Conservation (phyloP, 805 yeast genomes). For the Ogataea polymorpha region DNA sequence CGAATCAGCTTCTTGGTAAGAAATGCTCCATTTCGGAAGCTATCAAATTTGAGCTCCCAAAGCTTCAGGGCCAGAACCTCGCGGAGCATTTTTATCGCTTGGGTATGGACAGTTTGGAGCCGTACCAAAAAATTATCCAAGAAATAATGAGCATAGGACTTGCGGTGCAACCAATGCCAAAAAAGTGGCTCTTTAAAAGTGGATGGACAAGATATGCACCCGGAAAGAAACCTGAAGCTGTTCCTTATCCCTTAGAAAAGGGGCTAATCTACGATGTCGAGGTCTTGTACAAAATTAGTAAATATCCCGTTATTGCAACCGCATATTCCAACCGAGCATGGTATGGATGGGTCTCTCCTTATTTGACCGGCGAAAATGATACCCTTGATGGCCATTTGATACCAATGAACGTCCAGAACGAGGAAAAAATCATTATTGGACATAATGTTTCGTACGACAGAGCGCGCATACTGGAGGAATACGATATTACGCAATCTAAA, state of each 20-base stretch:
- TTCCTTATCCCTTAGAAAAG: conserved; percentile 67
- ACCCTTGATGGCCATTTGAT: conserved; percentile 58
- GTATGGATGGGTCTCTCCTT: conserved; percentile 96
- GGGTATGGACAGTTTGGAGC: conserved; percentile 57
- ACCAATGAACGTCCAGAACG: conserved; percentile 58
- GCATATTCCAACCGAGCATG: conserved; percentile 77
- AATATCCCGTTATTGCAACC: conserved; percentile 75
- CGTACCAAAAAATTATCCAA: conserved; percentile 54
- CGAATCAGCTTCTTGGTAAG: conserved; percentile 72
- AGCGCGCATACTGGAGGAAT: conserved; percentile 82
- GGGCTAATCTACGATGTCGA: conserved; percentile 87
- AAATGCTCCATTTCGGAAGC: conserved; percentile 62
- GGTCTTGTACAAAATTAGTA: conserved; percentile 69
- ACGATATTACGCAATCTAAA: conserved; percentile 59
- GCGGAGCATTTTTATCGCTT: conserved; percentile 83
- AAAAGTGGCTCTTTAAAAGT: conserved; percentile 51
- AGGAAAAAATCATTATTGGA: conserved; percentile 69
- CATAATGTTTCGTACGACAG: conserved; percentile 91
- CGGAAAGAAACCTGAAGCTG: conserved; percentile 51
- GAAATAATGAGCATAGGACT: conserved; percentile 38
- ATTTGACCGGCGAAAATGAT: conserved; percentile 53
- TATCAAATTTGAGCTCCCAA: conserved; percentile 60
- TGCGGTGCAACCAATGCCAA: conserved; percentile 39
- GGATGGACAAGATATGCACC: conserved; percentile 83
- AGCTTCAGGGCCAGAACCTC: conserved; percentile 64